Evolutionary conservation across 169 alveolate species (phyloP), one percentile per base, ranked within the genome.

Genomic region (Cryptosporidium felis): DNA sequence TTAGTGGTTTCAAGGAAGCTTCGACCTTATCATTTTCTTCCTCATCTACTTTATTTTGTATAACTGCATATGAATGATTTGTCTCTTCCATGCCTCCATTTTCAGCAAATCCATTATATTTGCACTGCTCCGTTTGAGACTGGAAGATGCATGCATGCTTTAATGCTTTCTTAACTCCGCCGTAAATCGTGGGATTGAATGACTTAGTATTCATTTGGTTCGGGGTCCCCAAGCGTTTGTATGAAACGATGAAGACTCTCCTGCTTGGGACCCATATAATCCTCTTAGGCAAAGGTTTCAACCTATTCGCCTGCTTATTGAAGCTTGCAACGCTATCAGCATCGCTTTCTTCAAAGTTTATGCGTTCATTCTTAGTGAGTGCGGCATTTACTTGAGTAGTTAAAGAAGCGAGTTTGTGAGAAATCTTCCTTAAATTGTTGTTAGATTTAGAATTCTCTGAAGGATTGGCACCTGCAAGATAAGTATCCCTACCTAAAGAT

Each of bases 211-310:
- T 74, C 67, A 74, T 74, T 16, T 74, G 85, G 38, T 56, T 74
- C 26, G 56, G 23, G 3, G 65, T 38, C 16, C 85, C 85, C 18
- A 56, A 53, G 2, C 85, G 66, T 56, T 56, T 74, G 23, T 74
- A 74, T 18, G 85, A 74, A 51, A 74, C 85, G 16, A 74, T 74
- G 40, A 74, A 74, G 16, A 74, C 85, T 49, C 85, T 34, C 56
- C 85, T 74, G 18, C 85, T 74, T 18, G 85, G 85, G 41, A 74
- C 85, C 85, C 85, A 74, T 16, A 74, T 74, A 6, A 74, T 74
- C 12, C 67, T 74, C 41, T 74, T 74, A 5, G 85, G 85, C 26
- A 74, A 30, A n/a, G 85, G 85, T 30, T 74, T 74, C 5, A 74
- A 36, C 28, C 85, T 26, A 38, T 74, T 74, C 14, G 85, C 85